A percentile compares a stretch with the other conserved stretches of the same genome.
Conservation (phyloP, 371 early-diverging fungal genomes). For the Syncephalastrum monosporum region DNA sequence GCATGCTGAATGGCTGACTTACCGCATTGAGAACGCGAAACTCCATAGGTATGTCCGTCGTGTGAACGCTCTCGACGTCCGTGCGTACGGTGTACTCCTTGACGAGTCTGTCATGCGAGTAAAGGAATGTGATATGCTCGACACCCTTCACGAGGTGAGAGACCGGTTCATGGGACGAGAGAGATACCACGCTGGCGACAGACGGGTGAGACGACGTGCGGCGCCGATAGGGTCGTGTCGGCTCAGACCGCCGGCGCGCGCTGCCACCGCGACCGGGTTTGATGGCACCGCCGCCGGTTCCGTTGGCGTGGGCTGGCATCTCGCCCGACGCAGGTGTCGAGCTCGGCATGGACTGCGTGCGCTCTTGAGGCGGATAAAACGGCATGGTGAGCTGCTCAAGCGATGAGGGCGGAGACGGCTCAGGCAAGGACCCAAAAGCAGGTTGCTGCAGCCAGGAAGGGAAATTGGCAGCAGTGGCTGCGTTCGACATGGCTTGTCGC, state of each 20-base stretch:
- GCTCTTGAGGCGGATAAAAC: no score
- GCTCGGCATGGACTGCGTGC: no score
- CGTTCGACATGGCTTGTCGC: no score
- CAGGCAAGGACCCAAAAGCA: no score
- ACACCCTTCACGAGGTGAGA: constrained; percentile 48
- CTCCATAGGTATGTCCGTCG: constrained; percentile 59
- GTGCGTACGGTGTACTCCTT: constrained; percentile 76
- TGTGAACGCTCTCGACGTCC: constrained; percentile 67
- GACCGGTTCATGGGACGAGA: constrained; percentile 53
- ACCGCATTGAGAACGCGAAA: constrained; percentile 75
- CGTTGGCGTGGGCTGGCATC: no score
- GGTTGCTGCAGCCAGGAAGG: no score
- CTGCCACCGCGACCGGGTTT: no score
- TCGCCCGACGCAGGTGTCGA: no score
- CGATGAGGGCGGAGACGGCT: no score
- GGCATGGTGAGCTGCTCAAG: no score
- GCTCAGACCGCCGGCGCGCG: constrained; percentile 6
- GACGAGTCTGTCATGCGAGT: constrained; percentile 62
- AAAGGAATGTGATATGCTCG: constrained; percentile 65
- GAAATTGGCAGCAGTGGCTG: no score
- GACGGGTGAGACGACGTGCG: constrained; percentile 43
- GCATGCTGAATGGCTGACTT: constrained; percentile 13
- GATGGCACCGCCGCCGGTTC: no score
- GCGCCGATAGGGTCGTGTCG: constrained; percentile 20
- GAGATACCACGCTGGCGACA: constrained; percentile 48